Conservation (phyloP, 352 stramenopile species). For the Phytophthora cactorum region DNA sequence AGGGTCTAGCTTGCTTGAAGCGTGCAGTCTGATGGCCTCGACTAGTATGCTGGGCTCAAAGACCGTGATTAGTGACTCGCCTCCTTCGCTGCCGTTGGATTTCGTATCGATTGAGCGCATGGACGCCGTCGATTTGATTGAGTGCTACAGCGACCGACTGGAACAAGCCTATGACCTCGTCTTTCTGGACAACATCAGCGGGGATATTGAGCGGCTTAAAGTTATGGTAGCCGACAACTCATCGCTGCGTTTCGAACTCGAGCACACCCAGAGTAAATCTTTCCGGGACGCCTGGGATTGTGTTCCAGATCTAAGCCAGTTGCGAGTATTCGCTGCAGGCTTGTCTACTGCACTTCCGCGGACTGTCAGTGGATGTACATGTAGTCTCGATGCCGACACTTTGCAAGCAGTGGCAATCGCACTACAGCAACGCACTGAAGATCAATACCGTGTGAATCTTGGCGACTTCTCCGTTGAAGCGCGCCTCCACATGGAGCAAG, state of each 20-base stretch:
- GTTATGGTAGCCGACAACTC: neutral
- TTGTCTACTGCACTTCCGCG: conserved; percentile 4
- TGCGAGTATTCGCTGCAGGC: conserved; percentile 5
- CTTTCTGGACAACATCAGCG: conserved; percentile 12
- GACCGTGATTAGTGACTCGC: conserved; percentile 1
- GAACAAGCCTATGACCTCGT: conserved; percentile 8
- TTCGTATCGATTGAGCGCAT: conserved; percentile 7
- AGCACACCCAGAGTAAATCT: conserved; percentile 1
- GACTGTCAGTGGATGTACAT: neutral
- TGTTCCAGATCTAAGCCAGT: neutral
- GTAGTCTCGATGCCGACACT: neutral
- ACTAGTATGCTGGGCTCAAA: conserved; percentile 1
- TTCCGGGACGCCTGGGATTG: conserved; percentile 9
- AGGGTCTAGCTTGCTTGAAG: conserved; percentile 1
- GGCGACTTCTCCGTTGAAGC: conserved; percentile 2
- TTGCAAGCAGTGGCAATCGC: neutral
- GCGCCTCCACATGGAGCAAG: conserved; percentile 7
- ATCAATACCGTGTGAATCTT: conserved; percentile 10
- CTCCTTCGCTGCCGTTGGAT: conserved; percentile 8
- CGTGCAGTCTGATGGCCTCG: neutral
- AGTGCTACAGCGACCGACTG: conserved; percentile 5
- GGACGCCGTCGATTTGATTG: conserved; percentile 11
- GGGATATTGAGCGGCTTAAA: conserved; percentile 9
- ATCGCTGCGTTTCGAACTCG: neutral
- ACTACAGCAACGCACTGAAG: conserved; percentile 8